Evolutionary conservation across 106 monocot genomes (phyloP).

Genomic region (Vanilla planifolia): DNA sequence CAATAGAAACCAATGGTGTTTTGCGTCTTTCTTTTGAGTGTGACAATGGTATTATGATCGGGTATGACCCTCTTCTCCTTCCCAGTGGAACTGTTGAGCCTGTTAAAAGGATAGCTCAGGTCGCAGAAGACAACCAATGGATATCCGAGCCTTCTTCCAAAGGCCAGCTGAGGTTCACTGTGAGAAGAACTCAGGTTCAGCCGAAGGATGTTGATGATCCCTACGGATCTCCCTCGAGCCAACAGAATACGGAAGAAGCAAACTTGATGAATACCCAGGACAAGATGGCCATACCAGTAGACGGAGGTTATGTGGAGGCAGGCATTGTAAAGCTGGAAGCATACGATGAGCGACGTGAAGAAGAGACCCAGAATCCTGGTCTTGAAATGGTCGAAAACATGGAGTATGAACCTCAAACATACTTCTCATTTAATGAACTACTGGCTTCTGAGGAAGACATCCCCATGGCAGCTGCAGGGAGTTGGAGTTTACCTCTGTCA

Average conservation of each 20-base stretch:
- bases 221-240: not conserved
- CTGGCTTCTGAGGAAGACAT: conserved; percentile 49
- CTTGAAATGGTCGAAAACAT: conserved; percentile 20
- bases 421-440: conserved; percentile 79
- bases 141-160: not conserved
- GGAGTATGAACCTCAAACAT: conserved; percentile 89
- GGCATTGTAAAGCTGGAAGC: not conserved
- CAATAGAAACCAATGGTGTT: conserved; percentile 1
- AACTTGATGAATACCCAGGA: conserved; percentile 3
- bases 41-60: conserved; percentile 18
- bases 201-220: conserved; percentile 9
- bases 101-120: conserved; percentile 8
- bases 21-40: not conserved
- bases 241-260: not conserved
- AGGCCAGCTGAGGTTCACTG: conserved; percentile 34
- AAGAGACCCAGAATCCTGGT: conserved; percentile 11
- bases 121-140: conserved; percentile 1
- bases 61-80: conserved; percentile 39
- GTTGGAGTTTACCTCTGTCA: not conserved
- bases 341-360: not conserved
- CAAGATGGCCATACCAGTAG: conserved; percentile 6
- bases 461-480: conserved; percentile 14
- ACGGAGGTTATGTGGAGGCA: conserved; percentile 23
- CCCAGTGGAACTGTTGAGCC: conserved; percentile 31
- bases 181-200: conserved; percentile 33